Evolutionary conservation across 768 basidiomycete species (phyloP).

Genomic region (Pholiota conissans): DNA sequence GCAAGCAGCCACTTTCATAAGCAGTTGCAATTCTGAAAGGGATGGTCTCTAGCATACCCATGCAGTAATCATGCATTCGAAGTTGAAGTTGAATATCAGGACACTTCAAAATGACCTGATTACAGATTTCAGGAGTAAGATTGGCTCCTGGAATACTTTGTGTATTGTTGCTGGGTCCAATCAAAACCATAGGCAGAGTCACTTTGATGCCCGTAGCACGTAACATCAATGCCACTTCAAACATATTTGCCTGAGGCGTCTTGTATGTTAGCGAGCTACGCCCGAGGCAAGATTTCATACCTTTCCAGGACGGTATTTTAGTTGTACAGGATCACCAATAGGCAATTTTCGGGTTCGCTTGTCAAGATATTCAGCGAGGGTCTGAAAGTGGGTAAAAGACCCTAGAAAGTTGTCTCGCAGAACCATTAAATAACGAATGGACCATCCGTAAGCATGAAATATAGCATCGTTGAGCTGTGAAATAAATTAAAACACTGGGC

Average conservation of each 20-base stretch:
- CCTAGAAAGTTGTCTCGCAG: conserved; percentile 94
- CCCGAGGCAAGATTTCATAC: conserved; percentile 34
- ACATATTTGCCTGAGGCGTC: conserved; percentile 83
- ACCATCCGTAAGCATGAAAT: conserved; percentile 84
- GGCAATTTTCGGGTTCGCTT: conserved; percentile 57
- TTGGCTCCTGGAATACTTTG: conserved; percentile 9
- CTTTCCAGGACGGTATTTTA: conserved; percentile 79
- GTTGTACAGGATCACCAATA: conserved; percentile 78
- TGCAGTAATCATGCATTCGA: conserved; percentile 81
- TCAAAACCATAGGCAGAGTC: conserved; percentile 65
- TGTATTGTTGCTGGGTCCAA: conserved; percentile 37
- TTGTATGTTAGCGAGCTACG: conserved; percentile 6
- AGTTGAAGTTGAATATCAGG: conserved; percentile 77
- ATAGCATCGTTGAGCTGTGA: conserved; percentile 37
- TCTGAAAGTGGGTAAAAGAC: conserved; percentile 90
- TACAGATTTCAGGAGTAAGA: conserved; percentile 6
- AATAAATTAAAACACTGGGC: background rate
- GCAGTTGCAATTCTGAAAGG: background rate
- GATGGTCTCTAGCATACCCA: conserved; percentile 54
- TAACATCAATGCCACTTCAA: conserved; percentile 71
- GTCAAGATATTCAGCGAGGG: conserved; percentile 80
- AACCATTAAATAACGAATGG: conserved; percentile 84
- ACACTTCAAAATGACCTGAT: conserved; percentile 46
- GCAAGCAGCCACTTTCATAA: background rate
- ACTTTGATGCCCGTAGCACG: conserved; percentile 52